Conservation (phyloP, 2,329 filamentous ascomycete genomes). For the Stachybotrys chartarum region DNA sequence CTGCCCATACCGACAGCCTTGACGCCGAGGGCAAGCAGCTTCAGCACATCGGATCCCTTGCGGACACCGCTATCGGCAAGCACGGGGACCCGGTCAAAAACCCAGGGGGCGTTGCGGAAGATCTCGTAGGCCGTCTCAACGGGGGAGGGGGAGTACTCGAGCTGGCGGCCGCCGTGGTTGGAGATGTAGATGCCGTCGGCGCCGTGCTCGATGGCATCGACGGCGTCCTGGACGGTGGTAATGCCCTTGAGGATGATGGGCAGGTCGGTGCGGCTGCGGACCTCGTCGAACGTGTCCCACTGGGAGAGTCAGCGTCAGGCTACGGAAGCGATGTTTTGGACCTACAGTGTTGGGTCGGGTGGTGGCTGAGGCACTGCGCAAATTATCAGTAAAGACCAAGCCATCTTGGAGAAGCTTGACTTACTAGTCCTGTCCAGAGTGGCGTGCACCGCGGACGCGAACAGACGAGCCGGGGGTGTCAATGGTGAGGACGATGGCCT, state of each 20-base stretch:
- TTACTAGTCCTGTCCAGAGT: not conserved
- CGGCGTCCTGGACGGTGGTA: slow-evolving; percentile 21
- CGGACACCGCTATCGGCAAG: slow-evolving; percentile 24
- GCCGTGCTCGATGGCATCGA: slow-evolving; percentile 17
- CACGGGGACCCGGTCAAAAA: slow-evolving; percentile 20
- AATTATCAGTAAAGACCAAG: not conserved
- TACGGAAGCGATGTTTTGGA: not conserved
- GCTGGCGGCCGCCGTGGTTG: slow-evolving; percentile 28
- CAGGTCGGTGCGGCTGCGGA: slow-evolving; percentile 17
- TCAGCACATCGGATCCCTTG: slow-evolving; percentile 24
- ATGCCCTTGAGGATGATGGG: slow-evolving; percentile 24
- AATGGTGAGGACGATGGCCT: slow-evolving; percentile 24
- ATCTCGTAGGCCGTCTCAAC: slow-evolving; percentile 8
- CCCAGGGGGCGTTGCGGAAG: slow-evolving; percentile 21
- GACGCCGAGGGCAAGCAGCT: slow-evolving; percentile 25
- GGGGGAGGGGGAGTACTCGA: slow-evolving; percentile 12
- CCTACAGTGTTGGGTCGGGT: not conserved
- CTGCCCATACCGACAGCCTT: slow-evolving; percentile 31
- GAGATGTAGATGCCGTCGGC: slow-evolving; percentile 23
- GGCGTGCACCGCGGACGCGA: not conserved
- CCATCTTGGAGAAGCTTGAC: not conserved
- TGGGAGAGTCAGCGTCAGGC: not conserved
- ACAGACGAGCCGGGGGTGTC: slow-evolving; percentile 8
- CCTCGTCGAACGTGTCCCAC: slow-evolving; percentile 6
- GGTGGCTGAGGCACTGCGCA: not conserved